These are phyloP conservation scores for Colletotrichum sp. DNA, from an alignment of 2,329 filamentous ascomycete genomes.

Conservation along the genomic window DNA sequence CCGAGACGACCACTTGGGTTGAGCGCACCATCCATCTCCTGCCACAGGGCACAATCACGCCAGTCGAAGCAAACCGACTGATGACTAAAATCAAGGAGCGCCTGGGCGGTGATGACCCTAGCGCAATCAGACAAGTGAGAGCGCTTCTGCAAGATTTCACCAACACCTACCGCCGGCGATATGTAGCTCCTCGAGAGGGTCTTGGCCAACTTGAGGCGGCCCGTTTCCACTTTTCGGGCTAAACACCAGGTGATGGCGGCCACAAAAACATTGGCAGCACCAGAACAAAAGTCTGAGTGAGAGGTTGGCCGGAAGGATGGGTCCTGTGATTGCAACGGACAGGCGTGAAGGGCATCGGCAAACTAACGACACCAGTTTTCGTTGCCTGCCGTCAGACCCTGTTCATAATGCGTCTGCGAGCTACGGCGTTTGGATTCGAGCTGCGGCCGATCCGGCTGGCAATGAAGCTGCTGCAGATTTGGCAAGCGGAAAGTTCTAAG, in stretches of 20 bases:
- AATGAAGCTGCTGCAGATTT: not conserved
- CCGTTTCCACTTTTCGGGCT: constrained; percentile 74
- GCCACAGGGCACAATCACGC: constrained; percentile 80
- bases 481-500: not conserved
- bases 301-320: not conserved
- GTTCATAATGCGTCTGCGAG: not conserved
- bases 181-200: constrained; percentile 93
- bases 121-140: constrained; percentile 76
- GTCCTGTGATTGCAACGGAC: not conserved
- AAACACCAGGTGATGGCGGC: not conserved
- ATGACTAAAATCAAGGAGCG: constrained; percentile 82
- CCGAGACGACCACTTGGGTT: constrained; percentile 82
- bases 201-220: constrained; percentile 86
- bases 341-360: not conserved
- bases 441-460: not conserved
- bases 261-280: not conserved
- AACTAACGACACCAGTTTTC: not conserved
- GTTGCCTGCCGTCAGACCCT: not conserved
- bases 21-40: constrained; percentile 83
- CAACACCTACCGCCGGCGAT: constrained; percentile 88
- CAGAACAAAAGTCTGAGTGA: not conserved
- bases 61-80: constrained; percentile 80
- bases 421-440: not conserved
- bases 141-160: constrained; percentile 94
- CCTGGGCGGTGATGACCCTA: constrained; percentile 67